These are phyloP conservation scores for Citrullus mucosospermus DNA, from an alignment of 306 rosid species.

Conservation along the genomic window DNA sequence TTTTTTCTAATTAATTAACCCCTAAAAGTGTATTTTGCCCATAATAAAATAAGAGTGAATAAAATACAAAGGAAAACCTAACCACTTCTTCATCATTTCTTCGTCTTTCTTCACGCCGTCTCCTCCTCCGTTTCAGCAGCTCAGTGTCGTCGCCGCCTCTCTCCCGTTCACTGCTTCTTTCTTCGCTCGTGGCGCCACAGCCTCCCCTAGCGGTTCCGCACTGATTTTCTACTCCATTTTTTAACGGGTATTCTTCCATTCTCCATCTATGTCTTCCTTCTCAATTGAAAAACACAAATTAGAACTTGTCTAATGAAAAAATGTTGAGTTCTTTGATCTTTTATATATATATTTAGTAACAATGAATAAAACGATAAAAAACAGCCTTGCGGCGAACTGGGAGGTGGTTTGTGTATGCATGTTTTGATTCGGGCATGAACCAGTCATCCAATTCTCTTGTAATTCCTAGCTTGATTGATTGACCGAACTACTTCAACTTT, in stretches of 20 bases:
- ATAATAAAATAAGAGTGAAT: too few relatives aligned
- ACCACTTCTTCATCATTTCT: not conserved
- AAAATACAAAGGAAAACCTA: not conserved
- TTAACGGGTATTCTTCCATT: not conserved
- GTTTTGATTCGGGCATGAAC: too few relatives aligned
- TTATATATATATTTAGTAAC: not conserved
- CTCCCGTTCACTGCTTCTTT: not conserved
- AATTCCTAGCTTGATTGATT: too few relatives aligned
- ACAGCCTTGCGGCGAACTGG: too few relatives aligned
- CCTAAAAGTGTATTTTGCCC: too few relatives aligned
- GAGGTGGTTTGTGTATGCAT: too few relatives aligned
- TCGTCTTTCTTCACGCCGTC: not conserved
- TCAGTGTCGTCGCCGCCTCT: not conserved
- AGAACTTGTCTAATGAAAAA: not conserved
- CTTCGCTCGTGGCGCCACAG: not conserved
- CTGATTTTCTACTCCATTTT: not conserved
- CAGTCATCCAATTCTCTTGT: too few relatives aligned
- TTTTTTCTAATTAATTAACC: too few relatives aligned
- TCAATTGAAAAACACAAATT: not conserved
- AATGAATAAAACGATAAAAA: too few relatives aligned
- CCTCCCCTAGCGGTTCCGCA: not conserved
- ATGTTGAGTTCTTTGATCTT: not conserved
- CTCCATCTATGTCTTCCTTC: not conserved
- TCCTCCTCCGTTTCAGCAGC: not conserved
- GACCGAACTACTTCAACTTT: too few relatives aligned